Conservation (phyloP, 768 basidiomycete species). For the Hydnomerulius pinastri region DNA sequence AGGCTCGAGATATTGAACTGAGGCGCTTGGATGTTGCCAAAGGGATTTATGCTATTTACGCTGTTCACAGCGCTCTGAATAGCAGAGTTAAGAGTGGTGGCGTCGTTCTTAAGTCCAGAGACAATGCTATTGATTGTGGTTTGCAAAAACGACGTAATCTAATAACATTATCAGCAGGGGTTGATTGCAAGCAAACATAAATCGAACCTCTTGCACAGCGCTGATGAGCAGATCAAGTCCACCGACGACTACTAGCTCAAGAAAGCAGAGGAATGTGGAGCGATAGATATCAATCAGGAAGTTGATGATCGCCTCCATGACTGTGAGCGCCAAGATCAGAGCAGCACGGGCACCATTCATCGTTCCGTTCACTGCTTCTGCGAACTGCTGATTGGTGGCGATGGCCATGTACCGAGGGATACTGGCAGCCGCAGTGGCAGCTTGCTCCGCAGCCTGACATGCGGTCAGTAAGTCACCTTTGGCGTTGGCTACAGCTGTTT, state of each 20-base stretch:
- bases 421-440: slow-evolving; percentile 79
- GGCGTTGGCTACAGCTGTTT: slow-evolving; percentile 65
- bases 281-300: slow-evolving; percentile 93
- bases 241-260: slow-evolving; percentile 86
- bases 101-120: slow-evolving; percentile 72
- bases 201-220: slow-evolving; percentile 79
- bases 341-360: slow-evolving; percentile 76
- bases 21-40: slow-evolving; percentile 67
- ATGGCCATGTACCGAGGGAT: slow-evolving; percentile 88
- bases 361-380: slow-evolving; percentile 75
- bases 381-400: slow-evolving; percentile 79
- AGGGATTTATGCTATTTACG: slow-evolving; percentile 78
- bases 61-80: slow-evolving; percentile 63
- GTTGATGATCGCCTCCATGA: slow-evolving; percentile 86
- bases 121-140: slow-evolving; percentile 59
- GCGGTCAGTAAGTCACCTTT: slow-evolving; percentile 79
- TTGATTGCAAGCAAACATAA: background rate
- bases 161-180: slow-evolving; percentile 12
- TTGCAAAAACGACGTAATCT: slow-evolving; percentile 76
- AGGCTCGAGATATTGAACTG: slow-evolving; percentile 78
- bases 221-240: slow-evolving; percentile 76
- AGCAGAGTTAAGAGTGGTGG: slow-evolving; percentile 65
- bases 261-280: slow-evolving; percentile 90
- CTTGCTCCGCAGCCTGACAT: slow-evolving; percentile 82
- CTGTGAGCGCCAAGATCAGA: slow-evolving; percentile 72